Percentiles rank a stretch among this genome's conserved stretches.
Conservation (phyloP, 805 yeast genomes). For the Jamesozyma jinghongensis region DNA sequence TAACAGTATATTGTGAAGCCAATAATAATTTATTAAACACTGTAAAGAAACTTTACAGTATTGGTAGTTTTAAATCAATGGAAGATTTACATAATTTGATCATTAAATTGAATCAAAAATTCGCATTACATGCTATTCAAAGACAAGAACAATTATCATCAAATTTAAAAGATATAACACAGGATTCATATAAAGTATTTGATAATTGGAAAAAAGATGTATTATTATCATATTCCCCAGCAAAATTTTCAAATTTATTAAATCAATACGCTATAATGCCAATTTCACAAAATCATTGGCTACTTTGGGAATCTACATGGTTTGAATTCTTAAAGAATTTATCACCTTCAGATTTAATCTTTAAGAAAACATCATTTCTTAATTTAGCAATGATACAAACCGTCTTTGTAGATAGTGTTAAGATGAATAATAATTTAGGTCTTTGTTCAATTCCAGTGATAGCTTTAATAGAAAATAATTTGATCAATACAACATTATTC, state of each 20-base stretch:
- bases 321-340: conserved; percentile 16
- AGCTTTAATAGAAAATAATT: conserved; percentile 2
- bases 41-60: conserved; percentile 1
- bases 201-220: conserved; percentile 7
- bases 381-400: not conserved
- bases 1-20: conserved; percentile 12
- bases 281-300: conserved; percentile 17
- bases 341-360: conserved; percentile 4
- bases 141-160: not conserved
- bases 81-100: conserved; percentile 12
- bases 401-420: conserved; percentile 7
- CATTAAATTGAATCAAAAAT: conserved; percentile 8
- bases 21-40: conserved; percentile 3
- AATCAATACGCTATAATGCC: conserved; percentile 7
- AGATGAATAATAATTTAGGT: conserved; percentile 16
- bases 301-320: conserved; percentile 21
- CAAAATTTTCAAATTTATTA: conserved; percentile 7
- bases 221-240: conserved; percentile 5
- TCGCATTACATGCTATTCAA: conserved; percentile 1
- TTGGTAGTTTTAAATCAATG: conserved; percentile 9
- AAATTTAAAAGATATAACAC: not conserved
- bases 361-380: conserved; percentile 6
- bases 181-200: too few species aligned
- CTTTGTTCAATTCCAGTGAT: conserved; percentile 15
- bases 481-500: conserved; percentile 2